Percentiles rank a stretch among this genome's conserved stretches.
Conservation (phyloP, 768 basidiomycete genomes). For the Hygrophorus pudorinus region DNA sequence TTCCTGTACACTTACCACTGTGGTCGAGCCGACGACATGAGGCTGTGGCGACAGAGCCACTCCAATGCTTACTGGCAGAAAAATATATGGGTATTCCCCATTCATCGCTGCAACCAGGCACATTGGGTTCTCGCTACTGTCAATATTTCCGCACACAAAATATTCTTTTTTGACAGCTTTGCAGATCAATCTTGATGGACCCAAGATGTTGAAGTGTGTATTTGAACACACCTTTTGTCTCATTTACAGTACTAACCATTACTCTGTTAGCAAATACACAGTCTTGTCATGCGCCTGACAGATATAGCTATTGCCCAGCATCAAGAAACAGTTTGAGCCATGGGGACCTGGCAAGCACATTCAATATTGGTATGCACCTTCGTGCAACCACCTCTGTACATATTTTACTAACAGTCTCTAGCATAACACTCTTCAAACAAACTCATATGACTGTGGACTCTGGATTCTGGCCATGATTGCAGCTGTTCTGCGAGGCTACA, state of each 20-base stretch:
- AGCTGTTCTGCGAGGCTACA: conserved; percentile 4
- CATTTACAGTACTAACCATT: neutral
- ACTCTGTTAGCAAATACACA: neutral
- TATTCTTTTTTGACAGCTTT: conserved; percentile 25
- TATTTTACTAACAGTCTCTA: neutral
- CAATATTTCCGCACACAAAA: conserved; percentile 1
- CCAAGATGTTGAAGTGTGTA: conserved; percentile 3
- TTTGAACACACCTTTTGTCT: neutral
- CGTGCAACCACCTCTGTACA: neutral
- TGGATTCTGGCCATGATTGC: conserved; percentile 5
- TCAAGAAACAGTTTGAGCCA: neutral
- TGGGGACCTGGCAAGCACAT: neutral
- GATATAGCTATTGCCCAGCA: neutral
- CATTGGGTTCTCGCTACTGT: conserved; percentile 26
- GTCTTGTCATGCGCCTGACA: neutral
- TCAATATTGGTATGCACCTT: too few relatives aligned
- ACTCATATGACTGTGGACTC: conserved; percentile 5
- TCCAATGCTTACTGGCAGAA: conserved; percentile 20
- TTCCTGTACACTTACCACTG: conserved; percentile 13
- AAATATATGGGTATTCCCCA: conserved; percentile 26
- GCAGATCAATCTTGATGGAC: conserved; percentile 2
- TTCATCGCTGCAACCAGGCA: conserved; percentile 16
- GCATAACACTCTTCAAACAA: conserved; percentile 1
- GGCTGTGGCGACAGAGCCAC: conserved; percentile 13
- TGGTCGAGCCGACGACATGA: conserved; percentile 7